A percentile compares a stretch with the other conserved stretches of the same genome.
Evolutionary conservation across 2,329 filamentous ascomycete species (phyloP).

Genomic region (Cytospora paraplurivora): DNA sequence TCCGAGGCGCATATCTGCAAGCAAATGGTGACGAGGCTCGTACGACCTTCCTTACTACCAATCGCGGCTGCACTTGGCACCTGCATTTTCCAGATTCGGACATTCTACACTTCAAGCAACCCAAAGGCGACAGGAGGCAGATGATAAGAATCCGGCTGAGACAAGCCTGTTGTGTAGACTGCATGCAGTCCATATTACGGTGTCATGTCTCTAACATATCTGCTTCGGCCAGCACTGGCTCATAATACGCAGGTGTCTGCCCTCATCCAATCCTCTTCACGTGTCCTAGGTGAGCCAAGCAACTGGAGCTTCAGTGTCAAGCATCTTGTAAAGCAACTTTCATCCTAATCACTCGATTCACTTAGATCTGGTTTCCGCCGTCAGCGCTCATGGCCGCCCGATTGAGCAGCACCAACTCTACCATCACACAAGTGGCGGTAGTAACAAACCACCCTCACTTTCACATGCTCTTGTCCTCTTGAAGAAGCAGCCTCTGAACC

Average conservation of each 20-base stretch:
- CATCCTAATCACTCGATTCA: conserved; percentile 7
- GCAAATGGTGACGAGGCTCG: background rate
- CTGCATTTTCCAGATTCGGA: background rate
- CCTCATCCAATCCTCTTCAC: conserved; percentile 25
- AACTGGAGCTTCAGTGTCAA: too few relatives aligned
- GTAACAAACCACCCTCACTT: conserved; percentile 31
- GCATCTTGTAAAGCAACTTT: background rate
- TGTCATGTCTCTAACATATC: conserved; percentile 29
- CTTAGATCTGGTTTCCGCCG: conserved; percentile 17
- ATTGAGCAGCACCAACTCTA: conserved; percentile 36
- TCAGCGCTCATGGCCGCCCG: conserved; percentile 7
- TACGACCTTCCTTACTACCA: background rate
- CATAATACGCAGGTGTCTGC: conserved; percentile 10
- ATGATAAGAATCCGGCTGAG: conserved; percentile 13
- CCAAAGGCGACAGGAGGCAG: conserved; percentile 3
- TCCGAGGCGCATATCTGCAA: background rate
- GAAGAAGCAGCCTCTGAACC: conserved; percentile 39
- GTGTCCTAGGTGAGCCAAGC: conserved; percentile 21
- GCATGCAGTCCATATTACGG: conserved; percentile 4
- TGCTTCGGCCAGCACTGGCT: conserved; percentile 31
- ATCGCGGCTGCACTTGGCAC: background rate
- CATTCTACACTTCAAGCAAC: background rate
- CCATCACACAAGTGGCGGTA: conserved; percentile 43
- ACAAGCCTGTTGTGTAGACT: conserved; percentile 18
- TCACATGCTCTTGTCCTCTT: conserved; percentile 33